Percentiles rank a stretch among this genome's conserved stretches.
Conservation (phyloP, 2,329 filamentous ascomycete genomes). For the Geosmithia morbida region DNA sequence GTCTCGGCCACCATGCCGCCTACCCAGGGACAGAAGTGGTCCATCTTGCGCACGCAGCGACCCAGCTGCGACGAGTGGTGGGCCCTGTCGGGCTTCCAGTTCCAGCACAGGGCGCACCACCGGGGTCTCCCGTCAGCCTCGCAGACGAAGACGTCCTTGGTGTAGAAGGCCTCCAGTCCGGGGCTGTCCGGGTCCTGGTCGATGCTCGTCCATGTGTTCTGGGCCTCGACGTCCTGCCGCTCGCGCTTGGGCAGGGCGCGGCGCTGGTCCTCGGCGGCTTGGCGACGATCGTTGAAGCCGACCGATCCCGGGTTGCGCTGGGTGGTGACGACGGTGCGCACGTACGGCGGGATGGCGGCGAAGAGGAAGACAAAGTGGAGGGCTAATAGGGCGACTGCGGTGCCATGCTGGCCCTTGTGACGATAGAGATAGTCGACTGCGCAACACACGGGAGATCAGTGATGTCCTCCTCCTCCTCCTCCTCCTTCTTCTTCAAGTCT, state of each 20-base stretch:
- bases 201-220: slow-evolving; percentile 19
- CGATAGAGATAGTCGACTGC: slow-evolving; percentile 60
- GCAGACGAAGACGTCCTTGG: slow-evolving; percentile 71
- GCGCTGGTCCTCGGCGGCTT: slow-evolving; percentile 8
- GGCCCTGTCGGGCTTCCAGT: slow-evolving; percentile 77
- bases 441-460: too few species aligned
- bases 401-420: slow-evolving; percentile 28
- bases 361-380: slow-evolving; percentile 61
- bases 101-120: slow-evolving; percentile 74
- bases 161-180: slow-evolving; percentile 64
- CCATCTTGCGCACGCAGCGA: slow-evolving; percentile 78
- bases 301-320: slow-evolving; percentile 60
- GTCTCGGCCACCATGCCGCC: slow-evolving; percentile 82
- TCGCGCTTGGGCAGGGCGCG: slow-evolving; percentile 1
- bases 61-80: slow-evolving; percentile 77
- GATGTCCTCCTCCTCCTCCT: too few species aligned
- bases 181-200: slow-evolving; percentile 44
- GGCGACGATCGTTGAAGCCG: slow-evolving; percentile 37
- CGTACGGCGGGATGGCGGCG: slow-evolving; percentile 51
- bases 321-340: slow-evolving; percentile 56
- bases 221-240: slow-evolving; percentile 3
- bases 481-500: too few species aligned
- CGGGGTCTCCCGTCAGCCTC: slow-evolving; percentile 69
- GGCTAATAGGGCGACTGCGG: slow-evolving; percentile 55
- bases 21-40: slow-evolving; percentile 96